A percentile compares a stretch with the other conserved stretches of the same genome.
These are phyloP conservation scores for Lagenidium giganteum DNA, from an alignment of 352 stramenopile genomes.

Conservation along the genomic window DNA sequence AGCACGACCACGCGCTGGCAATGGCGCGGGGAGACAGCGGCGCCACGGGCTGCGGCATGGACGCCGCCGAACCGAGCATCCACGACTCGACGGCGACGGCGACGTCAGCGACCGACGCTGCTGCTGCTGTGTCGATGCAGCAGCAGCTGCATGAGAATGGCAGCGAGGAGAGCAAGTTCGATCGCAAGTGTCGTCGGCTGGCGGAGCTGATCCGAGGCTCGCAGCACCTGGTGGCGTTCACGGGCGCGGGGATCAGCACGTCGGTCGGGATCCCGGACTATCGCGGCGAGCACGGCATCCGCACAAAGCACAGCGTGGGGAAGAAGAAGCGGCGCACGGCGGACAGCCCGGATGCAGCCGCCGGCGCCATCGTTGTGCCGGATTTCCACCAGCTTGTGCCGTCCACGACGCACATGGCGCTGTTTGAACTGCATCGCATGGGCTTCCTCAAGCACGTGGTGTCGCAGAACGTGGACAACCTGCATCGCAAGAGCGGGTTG, in stretches of 20 bases:
- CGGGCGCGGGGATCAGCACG: conserved; percentile 74
- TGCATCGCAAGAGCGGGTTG: conserved; percentile 79
- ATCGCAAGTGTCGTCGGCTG: conserved; percentile 52
- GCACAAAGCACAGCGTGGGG: conserved; percentile 56
- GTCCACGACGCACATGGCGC: conserved; percentile 76
- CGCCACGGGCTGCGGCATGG: too few species aligned
- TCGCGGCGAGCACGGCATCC: conserved; percentile 73
- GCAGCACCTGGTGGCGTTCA: conserved; percentile 76
- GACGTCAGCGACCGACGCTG: too few species aligned
- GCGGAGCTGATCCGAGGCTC: conserved; percentile 52
- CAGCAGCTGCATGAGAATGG: too few species aligned
- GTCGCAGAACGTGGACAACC: conserved; percentile 82
- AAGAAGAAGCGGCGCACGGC: conserved; percentile 15
- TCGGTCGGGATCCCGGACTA: conserved; percentile 79
- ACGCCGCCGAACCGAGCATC: too few species aligned
- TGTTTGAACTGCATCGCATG: conserved; percentile 67
- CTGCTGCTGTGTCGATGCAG: too few species aligned
- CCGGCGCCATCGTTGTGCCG: conserved; percentile 21
- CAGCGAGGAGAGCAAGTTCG: conserved; percentile 36
- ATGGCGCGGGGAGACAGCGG: too few species aligned
- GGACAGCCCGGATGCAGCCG: neutral
- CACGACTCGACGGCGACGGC: too few species aligned
- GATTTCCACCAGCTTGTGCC: conserved; percentile 68
- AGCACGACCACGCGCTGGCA: too few species aligned
- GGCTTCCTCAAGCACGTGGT: conserved; percentile 75